These are phyloP conservation scores for Curvularia sp. DNA, from an alignment of 2,329 filamentous ascomycete species.

Conservation along the genomic window DNA sequence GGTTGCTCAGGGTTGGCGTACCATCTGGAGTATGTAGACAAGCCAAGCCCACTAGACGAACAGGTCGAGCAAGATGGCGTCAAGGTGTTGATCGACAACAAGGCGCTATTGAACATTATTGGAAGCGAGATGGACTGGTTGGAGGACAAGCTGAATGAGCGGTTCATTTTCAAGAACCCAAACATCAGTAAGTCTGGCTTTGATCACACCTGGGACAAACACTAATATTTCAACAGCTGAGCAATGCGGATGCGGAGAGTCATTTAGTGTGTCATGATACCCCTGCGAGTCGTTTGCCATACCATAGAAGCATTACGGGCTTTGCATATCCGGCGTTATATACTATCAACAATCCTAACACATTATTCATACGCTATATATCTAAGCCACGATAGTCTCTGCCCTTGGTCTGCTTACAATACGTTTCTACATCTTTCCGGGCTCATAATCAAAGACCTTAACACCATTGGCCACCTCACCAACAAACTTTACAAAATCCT, in stretches of 20 bases:
- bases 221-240: constrained; percentile 71
- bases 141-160: constrained; percentile 89
- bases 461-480: constrained; percentile 60
- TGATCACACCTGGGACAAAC: not conserved
- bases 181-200: constrained; percentile 86
- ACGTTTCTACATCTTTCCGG: constrained; percentile 57
- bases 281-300: constrained; percentile 21
- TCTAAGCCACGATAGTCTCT: not conserved
- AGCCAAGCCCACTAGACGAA: constrained; percentile 87
- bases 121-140: constrained; percentile 99
- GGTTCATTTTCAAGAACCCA: constrained; percentile 94
- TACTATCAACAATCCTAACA: not conserved
- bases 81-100: constrained; percentile 94
- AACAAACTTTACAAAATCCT: constrained; percentile 64
- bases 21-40: constrained; percentile 93
- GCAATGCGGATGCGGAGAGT: constrained; percentile 94
- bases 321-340: constrained; percentile 17
- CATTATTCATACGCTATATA: not conserved
- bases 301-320: constrained; percentile 39
- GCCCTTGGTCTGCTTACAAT: not conserved
- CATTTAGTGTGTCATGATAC: constrained; percentile 69
- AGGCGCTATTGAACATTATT: constrained; percentile 96
- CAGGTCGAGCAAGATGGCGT: constrained; percentile 95
- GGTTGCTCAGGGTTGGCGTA: constrained; percentile 95
- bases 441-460: constrained; percentile 67